Base-by-base conservation (phyloP, 2,329 filamentous ascomycete species). In the Septoria linicola region DNA sequence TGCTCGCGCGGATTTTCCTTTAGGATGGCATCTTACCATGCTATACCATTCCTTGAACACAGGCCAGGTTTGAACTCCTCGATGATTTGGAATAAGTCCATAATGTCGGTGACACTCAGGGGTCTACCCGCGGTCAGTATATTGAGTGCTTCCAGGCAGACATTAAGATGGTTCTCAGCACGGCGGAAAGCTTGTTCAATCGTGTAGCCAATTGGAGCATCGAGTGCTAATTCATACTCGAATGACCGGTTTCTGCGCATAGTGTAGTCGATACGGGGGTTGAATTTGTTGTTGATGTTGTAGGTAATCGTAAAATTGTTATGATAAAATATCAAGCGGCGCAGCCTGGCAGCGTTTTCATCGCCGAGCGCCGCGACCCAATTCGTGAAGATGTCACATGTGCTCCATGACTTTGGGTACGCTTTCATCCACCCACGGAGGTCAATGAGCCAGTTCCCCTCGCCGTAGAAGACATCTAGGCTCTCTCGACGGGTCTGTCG, bases 311-410 rank as follows among this genome's bases (percentile, higher is more conserved):
- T 34, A 52, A 58, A 62, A 41, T 52, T 54, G 21, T 57, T 49
- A 16, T 42, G 36, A 35, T 53, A 52, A 49, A 58, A 59, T 27
- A 45, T 51, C 5, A 61, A 10, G 14, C 41, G 44, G 20, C 49
- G 45, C 3, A 62, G 17, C 10, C 60, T 40, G 10, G 44, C 55
- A n/a, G 55, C 57, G 36, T 60, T 62, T 8, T 44, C 45, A 31
- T 61, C 57, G 7, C 60, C 60, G 4, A 62, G 59, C 4, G 53
- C 54, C 19, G n/a, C 27, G 21, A 59, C 51, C 60, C 60, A 62
- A 7, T 48, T 42, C 16, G 49, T 16, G 52, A 56, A 60, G 34
- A 60, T 60, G 8, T 43, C 47, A 10, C 41, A 21, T 8, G 57
- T 57, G 11, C 51, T 60, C 58, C 55, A 55, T n/a, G n/a, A n/a